Evolutionary conservation across 495 filamentous ascomycete species (phyloP).

Genomic region (Lepidopterella palustris): DNA sequence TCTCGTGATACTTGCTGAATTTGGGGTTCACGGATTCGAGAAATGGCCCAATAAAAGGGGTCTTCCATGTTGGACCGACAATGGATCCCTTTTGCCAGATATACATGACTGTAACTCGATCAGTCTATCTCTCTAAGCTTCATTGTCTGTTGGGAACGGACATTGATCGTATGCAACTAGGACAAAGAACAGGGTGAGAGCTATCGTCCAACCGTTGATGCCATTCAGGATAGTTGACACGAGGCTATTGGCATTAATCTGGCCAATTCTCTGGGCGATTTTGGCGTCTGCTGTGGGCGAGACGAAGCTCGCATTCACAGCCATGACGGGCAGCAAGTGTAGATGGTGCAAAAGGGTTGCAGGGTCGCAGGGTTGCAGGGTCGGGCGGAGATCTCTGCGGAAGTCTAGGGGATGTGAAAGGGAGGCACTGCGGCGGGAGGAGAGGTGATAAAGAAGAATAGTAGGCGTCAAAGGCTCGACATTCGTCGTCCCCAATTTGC

Average conservation of each 20-base stretch:
- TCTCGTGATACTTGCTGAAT: slow-evolving; percentile 80
- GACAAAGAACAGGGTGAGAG: slow-evolving; percentile 59
- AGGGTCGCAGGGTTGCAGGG: neutral
- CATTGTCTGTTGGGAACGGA: slow-evolving; percentile 41
- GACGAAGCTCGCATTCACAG: slow-evolving; percentile 62
- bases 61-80: slow-evolving; percentile 72
- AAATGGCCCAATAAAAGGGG: slow-evolving; percentile 95
- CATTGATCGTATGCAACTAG: slow-evolving; percentile 81
- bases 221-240: slow-evolving; percentile 43
- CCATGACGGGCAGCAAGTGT: slow-evolving; percentile 41
- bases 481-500: too few species aligned
- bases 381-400: too few species aligned
- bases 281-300: slow-evolving; percentile 62
- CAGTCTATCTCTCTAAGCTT: slow-evolving; percentile 20
- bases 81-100: slow-evolving; percentile 81
- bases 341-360: neutral
- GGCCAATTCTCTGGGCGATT: slow-evolving; percentile 37
- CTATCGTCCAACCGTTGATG: slow-evolving; percentile 55
- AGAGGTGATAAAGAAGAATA: too few species aligned
- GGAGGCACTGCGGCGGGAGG: too few species aligned
- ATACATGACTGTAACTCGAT: slow-evolving; percentile 62
- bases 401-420: too few species aligned
- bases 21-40: slow-evolving; percentile 86
- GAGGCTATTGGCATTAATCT: slow-evolving; percentile 42
- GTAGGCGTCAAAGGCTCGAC: too few species aligned